Conservation (phyloP, 768 basidiomycete species). For the Cyclocybe aegerita region DNA sequence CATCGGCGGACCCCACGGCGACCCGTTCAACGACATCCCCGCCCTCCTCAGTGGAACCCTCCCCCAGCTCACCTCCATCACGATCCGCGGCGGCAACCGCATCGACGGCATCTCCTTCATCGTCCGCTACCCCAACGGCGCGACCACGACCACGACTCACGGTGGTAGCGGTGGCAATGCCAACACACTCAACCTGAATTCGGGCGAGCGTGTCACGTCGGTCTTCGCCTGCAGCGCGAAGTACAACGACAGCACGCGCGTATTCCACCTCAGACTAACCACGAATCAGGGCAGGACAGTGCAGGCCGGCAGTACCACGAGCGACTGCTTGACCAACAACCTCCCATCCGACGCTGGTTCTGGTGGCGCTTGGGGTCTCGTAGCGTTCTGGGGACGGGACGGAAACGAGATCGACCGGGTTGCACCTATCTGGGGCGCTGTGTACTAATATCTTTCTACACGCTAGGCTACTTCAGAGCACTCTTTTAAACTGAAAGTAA, state of each 20-base stretch:
- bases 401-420: constrained; percentile 30
- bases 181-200: constrained; percentile 22
- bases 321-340: constrained; percentile 22
- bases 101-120: constrained; percentile 31
- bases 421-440: constrained; percentile 30
- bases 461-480: not conserved
- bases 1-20: constrained; percentile 32
- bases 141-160: constrained; percentile 21
- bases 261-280: constrained; percentile 29
- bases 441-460: constrained; percentile 14
- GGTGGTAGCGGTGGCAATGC: constrained; percentile 34
- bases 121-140: constrained; percentile 16
- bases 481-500: not conserved
- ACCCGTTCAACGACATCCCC: constrained; percentile 29
- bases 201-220: constrained; percentile 23
- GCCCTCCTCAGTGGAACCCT: constrained; percentile 15
- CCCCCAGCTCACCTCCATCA: constrained; percentile 28
- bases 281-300: constrained; percentile 29
- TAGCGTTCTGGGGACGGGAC: constrained; percentile 30
- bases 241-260: constrained; percentile 25
- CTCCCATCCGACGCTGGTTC: constrained; percentile 28
- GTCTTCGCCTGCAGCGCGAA: constrained; percentile 25
- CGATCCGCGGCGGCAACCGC: constrained; percentile 28
- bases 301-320: constrained; percentile 26
- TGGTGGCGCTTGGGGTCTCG: constrained; percentile 27